These are phyloP conservation scores for Viola odorata DNA, from an alignment of 345 rosid species.

Conservation along the genomic window DNA sequence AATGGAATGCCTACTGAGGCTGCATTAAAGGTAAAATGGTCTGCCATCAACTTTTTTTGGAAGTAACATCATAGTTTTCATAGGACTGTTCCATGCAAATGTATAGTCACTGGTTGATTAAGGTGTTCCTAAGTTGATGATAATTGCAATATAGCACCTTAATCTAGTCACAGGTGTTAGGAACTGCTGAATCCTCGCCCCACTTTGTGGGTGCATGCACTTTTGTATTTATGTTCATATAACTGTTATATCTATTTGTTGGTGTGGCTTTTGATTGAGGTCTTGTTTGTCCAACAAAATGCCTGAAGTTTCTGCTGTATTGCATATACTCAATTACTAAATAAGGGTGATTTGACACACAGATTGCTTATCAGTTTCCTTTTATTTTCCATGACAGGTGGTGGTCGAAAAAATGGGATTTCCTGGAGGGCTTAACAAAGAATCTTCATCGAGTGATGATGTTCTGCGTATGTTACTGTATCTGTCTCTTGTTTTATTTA, in stretches of 20 bases:
- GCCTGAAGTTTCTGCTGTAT: neutral
- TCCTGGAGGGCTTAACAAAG: slow-evolving; percentile 42
- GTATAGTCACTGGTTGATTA: neutral
- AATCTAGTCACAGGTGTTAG: neutral
- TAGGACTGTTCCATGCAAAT: neutral
- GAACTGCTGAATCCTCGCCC: neutral
- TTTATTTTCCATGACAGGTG: slow-evolving; percentile 43
- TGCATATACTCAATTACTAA: neutral
- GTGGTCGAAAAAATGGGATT: slow-evolving; percentile 95
- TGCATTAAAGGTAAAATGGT: slow-evolving; percentile 71
- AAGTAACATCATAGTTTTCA: neutral
- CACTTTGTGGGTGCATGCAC: neutral
- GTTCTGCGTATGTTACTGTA: slow-evolving; percentile 41
- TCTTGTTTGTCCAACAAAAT: slow-evolving; percentile 10
- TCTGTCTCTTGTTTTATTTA: slow-evolving; percentile 3
- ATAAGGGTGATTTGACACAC: slow-evolving; percentile 5
- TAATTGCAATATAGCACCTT: neutral
- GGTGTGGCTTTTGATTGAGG: neutral
- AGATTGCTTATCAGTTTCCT: neutral
- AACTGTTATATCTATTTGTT: neutral
- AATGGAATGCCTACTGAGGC: slow-evolving; percentile 92
- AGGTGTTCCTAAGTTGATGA: neutral
- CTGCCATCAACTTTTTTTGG: neutral
- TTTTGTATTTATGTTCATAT: neutral
- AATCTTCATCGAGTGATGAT: slow-evolving; percentile 34